A percentile compares a stretch with the other conserved stretches of the same genome.
Evolutionary conservation across 2,329 filamentous ascomycete species (phyloP).

Genomic region (Aspergillus quadrilineatus): DNA sequence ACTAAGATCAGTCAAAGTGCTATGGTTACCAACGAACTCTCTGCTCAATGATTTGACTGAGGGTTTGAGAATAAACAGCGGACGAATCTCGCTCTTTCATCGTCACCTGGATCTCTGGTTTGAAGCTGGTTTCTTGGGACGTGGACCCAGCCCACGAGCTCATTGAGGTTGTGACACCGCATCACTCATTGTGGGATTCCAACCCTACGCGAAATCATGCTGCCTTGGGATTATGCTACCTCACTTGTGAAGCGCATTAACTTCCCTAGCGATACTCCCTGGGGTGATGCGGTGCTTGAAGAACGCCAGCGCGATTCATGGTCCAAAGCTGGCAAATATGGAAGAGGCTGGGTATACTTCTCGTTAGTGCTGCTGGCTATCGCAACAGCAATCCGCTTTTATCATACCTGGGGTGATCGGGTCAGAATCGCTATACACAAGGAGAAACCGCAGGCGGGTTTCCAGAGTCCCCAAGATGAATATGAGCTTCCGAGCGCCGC

Average conservation of each 20-base stretch:
- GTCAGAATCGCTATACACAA: constrained; percentile 87
- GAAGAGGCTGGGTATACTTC: constrained; percentile 84
- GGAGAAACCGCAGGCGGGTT: constrained; percentile 69
- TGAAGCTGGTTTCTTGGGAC: constrained; percentile 9
- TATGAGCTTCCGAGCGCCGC: constrained; percentile 61
- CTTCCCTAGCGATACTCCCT: constrained; percentile 58
- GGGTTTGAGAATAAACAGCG: background rate
- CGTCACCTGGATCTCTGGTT: background rate
- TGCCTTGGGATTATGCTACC: constrained; percentile 18
- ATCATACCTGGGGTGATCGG: constrained; percentile 91
- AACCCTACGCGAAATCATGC: constrained; percentile 12
- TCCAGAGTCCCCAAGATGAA: constrained; percentile 54
- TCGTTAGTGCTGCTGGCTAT: constrained; percentile 68
- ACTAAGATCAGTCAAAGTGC: background rate
- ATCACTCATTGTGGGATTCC: background rate
- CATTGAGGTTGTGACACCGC: background rate
- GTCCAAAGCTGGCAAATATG: constrained; percentile 80
- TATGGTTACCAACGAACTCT: constrained; percentile 6
- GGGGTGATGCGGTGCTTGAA: constrained; percentile 48
- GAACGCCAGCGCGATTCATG: constrained; percentile 70
- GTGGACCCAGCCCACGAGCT: background rate
- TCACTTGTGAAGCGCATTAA: constrained; percentile 52
- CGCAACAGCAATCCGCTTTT: constrained; percentile 70
- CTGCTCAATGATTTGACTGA: constrained; percentile 8
- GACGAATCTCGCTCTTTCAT: background rate